Evolutionary conservation across 352 stramenopile genomes (phyloP).

Genomic region (Globisporangium echinulatum): DNA sequence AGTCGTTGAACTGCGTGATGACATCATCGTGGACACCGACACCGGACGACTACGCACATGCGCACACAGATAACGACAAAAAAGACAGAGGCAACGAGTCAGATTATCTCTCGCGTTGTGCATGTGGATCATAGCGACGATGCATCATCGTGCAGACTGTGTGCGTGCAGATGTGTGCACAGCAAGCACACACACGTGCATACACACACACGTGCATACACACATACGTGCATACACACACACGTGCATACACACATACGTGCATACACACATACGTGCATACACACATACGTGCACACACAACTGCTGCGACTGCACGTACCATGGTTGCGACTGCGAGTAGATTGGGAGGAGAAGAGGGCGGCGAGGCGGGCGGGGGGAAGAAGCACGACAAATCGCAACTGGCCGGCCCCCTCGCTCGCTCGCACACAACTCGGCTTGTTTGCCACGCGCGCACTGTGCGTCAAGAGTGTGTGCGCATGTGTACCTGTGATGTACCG

Average conservation of each 20-base stretch:
- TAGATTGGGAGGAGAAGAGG: background rate
- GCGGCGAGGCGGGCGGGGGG: constrained; percentile 11
- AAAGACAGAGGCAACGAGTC: background rate
- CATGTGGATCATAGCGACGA: background rate
- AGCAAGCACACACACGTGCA: background rate
- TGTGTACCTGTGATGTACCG: no score
- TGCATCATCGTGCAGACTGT: no score
- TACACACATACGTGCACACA: no score
- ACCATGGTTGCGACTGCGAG: background rate
- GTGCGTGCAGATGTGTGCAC: no score
- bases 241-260: no score
- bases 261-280: no score
- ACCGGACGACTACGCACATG: constrained; percentile 79
- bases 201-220: background rate
- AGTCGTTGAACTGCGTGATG: constrained; percentile 91
- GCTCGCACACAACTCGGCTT: background rate
- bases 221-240: background rate
- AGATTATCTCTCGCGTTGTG: background rate
- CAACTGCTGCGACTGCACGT: background rate
- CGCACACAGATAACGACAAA: constrained; percentile 1
- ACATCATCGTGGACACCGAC: constrained; percentile 92
- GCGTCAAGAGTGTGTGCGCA: no score
- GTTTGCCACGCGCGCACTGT: background rate
- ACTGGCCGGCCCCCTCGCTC: constrained; percentile 8
- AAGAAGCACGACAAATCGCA: constrained; percentile 11